Base-by-base conservation (phyloP, 2,329 filamentous ascomycete genomes). In the Penicillium fuscoglaucum region DNA sequence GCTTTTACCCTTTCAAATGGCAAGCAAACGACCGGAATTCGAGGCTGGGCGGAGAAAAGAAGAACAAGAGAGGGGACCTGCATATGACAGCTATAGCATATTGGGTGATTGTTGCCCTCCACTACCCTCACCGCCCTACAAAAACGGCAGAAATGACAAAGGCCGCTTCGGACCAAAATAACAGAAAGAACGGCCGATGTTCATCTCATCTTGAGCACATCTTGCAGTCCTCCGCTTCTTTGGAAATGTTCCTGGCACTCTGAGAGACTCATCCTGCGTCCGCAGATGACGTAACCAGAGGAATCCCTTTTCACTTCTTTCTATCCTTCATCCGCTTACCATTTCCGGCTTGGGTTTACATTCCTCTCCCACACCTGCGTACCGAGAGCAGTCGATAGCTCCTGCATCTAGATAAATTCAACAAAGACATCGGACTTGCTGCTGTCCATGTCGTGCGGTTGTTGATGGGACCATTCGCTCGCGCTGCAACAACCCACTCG, bases 271-370 rank as follows among this genome's bases (percentile, higher is more conserved):
- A 35, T 43, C 17, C 29, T 57, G 46, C 48, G 55, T 63, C 50
- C 29, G 54, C 48, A 61, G 55, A 60, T 48, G 47, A 58, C 47
- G 52, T 60, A 59, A 45, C 43, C 52, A 45, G 50, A 26, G 41
- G 8, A 39, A 24, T 33, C 40, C 41, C 17, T 46, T 19, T 43
- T 55, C 45, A 49, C 47, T 49, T 58, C 54, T 43, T 44, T 29
- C 41, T 56, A 45, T 57, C 24, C 8, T 59, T 57, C 49, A 26
- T 55, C 50, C 47, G 56, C 60, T 60, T 64, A 57, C 64, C 60
- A 57, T 61, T 64, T 66, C 59, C 62, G 64, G 59, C 45, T 50
- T 59, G 53, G 53, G 59, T 63, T 66, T 61, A 64, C 66, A 68
- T 66, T 68, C 64, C 62, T 60, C 59, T 55, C 59, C 43, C 58